These are phyloP conservation scores for Podospora pseudocomata DNA, from an alignment of 495 filamentous ascomycete genomes.

Conservation along the genomic window DNA sequence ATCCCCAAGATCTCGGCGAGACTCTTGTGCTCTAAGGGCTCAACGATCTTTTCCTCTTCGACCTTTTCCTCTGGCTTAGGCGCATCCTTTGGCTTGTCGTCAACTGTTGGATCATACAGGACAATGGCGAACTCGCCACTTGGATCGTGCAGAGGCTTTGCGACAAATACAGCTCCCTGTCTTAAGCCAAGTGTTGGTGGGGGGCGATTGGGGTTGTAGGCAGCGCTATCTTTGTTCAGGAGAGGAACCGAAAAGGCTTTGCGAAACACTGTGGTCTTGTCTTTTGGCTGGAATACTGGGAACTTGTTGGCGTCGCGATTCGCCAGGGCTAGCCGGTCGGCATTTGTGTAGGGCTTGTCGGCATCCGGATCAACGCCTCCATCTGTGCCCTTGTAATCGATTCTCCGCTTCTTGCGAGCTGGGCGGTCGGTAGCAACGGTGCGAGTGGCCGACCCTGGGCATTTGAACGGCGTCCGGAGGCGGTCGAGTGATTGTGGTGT, in stretches of 20 bases:
- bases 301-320: conserved; percentile 88
- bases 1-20: conserved; percentile 93
- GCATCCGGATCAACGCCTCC: conserved; percentile 54
- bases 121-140: conserved; percentile 96
- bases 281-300: conserved; percentile 83
- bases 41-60: conserved; percentile 58
- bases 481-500: conserved; percentile 58
- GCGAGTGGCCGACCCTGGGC: conserved; percentile 73
- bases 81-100: conserved; percentile 65
- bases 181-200: conserved; percentile 85
- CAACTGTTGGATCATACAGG: conserved; percentile 89
- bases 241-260: conserved; percentile 83
- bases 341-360: conserved; percentile 84
- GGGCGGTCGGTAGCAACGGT: conserved; percentile 76
- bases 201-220: conserved; percentile 72
- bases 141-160: conserved; percentile 90
- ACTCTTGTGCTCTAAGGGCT: conserved; percentile 84
- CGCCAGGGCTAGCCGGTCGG: conserved; percentile 78
- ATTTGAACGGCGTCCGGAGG: conserved; percentile 86
- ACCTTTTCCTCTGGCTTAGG: conserved; percentile 54
- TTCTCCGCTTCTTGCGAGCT: conserved; percentile 77
- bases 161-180: conserved; percentile 77
- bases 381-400: conserved; percentile 85
- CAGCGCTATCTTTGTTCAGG: conserved; percentile 68
- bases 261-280: conserved; percentile 77